Percentiles rank a stretch among this genome's conserved stretches.
These are phyloP conservation scores for Malassezia cuniculi DNA, from an alignment of 1,284 basidiomycete species.

Conservation along the genomic window DNA sequence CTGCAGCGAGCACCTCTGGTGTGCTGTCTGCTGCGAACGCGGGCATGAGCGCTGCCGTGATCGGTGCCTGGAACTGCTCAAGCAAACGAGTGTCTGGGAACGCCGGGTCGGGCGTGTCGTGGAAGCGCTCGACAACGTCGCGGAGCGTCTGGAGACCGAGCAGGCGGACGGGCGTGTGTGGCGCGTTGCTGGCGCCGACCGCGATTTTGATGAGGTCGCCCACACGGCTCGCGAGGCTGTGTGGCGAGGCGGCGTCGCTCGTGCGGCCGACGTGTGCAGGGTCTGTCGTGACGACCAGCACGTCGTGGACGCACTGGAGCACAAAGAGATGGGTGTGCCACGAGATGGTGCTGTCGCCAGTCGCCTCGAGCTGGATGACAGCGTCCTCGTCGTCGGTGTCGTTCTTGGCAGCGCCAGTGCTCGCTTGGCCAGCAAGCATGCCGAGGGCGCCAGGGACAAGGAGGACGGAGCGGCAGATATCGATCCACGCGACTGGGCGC, in stretches of 20 bases:
- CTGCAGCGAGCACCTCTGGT: conserved; percentile 82
- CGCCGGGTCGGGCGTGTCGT: conserved; percentile 74
- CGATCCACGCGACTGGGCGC: conserved; percentile 93
- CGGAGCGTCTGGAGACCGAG: conserved; percentile 76
- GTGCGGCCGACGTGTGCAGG: conserved; percentile 47
- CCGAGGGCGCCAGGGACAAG: conserved; percentile 6
- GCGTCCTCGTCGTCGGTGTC: conserved; percentile 12
- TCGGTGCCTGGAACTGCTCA: conserved; percentile 97
- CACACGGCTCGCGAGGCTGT: conserved; percentile 54
- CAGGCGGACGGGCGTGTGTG: conserved; percentile 87
- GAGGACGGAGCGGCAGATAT: conserved; percentile 57
- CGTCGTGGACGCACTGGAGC: conserved; percentile 76
- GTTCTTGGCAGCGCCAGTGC: neutral
- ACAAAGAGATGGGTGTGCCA: conserved; percentile 97
- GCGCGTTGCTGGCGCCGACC: conserved; percentile 87
- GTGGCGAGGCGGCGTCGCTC: conserved; percentile 56
- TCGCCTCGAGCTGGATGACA: conserved; percentile 15
- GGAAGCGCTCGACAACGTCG: conserved; percentile 87
- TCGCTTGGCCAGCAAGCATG: neutral
- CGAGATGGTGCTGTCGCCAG: conserved; percentile 48
- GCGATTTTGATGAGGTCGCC: conserved; percentile 93
- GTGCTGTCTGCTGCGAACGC: conserved; percentile 89
- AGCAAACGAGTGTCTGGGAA: conserved; percentile 78
- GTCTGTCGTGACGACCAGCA: conserved; percentile 61
- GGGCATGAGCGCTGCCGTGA: conserved; percentile 92